Conservation (phyloP, 257 asterid genomes). For the Solanum bulbocastanum region DNA sequence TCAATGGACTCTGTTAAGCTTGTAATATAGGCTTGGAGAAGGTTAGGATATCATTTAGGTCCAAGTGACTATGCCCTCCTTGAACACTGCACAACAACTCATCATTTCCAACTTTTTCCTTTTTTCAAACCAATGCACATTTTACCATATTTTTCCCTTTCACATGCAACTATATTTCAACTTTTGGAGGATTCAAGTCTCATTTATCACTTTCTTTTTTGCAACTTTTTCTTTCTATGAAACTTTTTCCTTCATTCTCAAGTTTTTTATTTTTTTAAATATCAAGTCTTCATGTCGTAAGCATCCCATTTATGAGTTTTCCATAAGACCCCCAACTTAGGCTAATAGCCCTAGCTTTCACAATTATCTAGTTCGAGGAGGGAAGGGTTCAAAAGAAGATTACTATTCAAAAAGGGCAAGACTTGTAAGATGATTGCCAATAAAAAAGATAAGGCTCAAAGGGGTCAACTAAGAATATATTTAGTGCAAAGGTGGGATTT, state of each 20-base stretch:
- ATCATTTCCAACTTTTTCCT: too few relatives aligned
- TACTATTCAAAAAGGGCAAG: too few relatives aligned
- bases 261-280: too few relatives aligned
- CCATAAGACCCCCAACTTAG: not conserved
- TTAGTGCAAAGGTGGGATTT: not conserved
- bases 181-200: not conserved
- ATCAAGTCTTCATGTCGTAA: too few relatives aligned
- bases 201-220: not conserved
- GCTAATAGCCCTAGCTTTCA: not conserved
- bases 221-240: too few relatives aligned
- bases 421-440: too few relatives aligned
- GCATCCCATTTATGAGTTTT: not conserved
- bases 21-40: not conserved
- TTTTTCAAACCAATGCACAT: not conserved
- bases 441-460: not conserved
- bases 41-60: too few relatives aligned
- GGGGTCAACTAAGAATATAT: not conserved
- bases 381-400: not conserved
- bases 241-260: not conserved
- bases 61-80: not conserved
- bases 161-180: not conserved
- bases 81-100: not conserved
- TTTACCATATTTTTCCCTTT: not conserved
- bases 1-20: not conserved
- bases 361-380: not conserved